Base-by-base conservation (phyloP, 179 eudicot genomes). In the Patellifolia procumbens region DNA sequence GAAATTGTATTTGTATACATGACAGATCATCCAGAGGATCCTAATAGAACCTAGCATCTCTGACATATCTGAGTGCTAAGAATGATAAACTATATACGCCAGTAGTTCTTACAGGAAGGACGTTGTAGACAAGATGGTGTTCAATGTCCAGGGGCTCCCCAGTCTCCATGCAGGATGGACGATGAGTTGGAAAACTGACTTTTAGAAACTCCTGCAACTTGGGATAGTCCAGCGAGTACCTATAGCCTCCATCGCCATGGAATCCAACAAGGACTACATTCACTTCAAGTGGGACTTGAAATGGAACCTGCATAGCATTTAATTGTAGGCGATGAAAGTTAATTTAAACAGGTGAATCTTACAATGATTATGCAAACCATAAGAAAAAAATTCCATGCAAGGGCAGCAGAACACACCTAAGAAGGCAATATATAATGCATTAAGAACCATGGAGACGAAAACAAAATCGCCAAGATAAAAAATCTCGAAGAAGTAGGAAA, bases 221-320 rank as follows among this genome's bases (percentile, higher is more conserved):
- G 46, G 85, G 93, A 9, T 93, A 73, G 79, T 93, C 99, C 53
- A 95, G 66, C n/a, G 85, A 69, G 80, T 91, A 91, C 76, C 99
- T 89, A 74, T 91, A 94, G 76, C 98, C 98, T 56, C 97, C 98
- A 85, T 94, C 97, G 31, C 91, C 92, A 86, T 76, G 86, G 78
- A 94, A 91, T 68, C 98, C 98, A 85, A 94, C 84, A 17, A 94
- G 93, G 53, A 94, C 95, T 46, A 94, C 75, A 79, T 92, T 94
- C 53, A 94, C 98, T 88, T 94, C 98, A 80, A 94, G 98, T 6
- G 98, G 98, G 61, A 92, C 98, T 85, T 94, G 97, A 80, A 94
- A 94, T 16, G 98, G 97, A 61, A 92, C 98, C 97, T 92, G 97
- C 81, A 84, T 59, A 28, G 28, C 31, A 81, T 68, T 63, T 70